Conservation (phyloP, 352 stramenopile genomes). For the Phytophthora tubulina region DNA sequence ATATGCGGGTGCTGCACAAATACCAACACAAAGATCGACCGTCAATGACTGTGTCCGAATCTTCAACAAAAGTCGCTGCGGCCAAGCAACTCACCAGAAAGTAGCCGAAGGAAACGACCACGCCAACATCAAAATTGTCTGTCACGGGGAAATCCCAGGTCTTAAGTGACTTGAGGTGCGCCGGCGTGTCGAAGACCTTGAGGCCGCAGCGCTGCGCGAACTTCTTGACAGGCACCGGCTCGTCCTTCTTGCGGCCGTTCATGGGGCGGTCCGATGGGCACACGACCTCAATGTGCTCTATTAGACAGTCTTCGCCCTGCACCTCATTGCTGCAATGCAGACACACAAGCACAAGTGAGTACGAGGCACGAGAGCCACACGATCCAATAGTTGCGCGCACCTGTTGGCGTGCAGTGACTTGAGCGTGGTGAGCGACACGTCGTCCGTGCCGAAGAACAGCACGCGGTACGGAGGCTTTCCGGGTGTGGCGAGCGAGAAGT, state of each 20-base stretch:
- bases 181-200: constrained; percentile 69
- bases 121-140: constrained; percentile 75
- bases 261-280: constrained; percentile 86
- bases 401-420: constrained; percentile 73
- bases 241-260: constrained; percentile 60
- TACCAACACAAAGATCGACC: constrained; percentile 2
- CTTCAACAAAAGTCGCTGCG: neutral
- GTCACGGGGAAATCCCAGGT: constrained; percentile 67
- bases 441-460: constrained; percentile 89
- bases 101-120: constrained; percentile 92
- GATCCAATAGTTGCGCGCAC: constrained; percentile 29
- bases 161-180: constrained; percentile 83
- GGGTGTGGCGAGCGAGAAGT: constrained; percentile 43
- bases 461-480: constrained; percentile 60
- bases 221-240: constrained; percentile 80
- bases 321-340: constrained; percentile 38
- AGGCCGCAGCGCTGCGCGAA: constrained; percentile 75
- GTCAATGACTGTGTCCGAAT: constrained; percentile 11
- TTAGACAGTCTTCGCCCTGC: constrained; percentile 36
- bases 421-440: constrained; percentile 86
- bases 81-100: constrained; percentile 67
- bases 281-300: constrained; percentile 76
- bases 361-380: constrained; percentile 10
- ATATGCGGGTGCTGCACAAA: constrained; percentile 74
- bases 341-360: neutral